Evolutionary conservation across 176 grass and related monocot species (phyloP).

Genomic region (Eremochloa ophiuroides): DNA sequence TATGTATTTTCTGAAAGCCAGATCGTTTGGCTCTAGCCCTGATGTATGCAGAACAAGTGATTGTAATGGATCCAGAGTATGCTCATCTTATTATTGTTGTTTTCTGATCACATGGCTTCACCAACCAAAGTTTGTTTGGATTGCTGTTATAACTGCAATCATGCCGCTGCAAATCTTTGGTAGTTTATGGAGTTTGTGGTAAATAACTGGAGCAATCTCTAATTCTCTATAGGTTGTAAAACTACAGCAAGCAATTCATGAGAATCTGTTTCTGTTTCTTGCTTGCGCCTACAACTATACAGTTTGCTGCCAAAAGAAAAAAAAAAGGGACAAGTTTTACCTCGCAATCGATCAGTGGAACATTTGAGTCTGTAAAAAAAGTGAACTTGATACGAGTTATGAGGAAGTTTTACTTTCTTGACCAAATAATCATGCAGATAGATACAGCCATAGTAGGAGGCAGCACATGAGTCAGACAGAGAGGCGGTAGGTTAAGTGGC

Average conservation of each 20-base stretch:
- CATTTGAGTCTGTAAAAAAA: neutral
- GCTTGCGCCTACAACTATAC: neutral
- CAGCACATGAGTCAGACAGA: conserved; percentile 13
- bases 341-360: neutral
- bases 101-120: conserved; percentile 4
- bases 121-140: neutral
- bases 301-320: neutral
- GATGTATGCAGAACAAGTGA: conserved; percentile 37
- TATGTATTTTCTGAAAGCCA: neutral
- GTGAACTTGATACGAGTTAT: neutral
- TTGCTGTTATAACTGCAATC: neutral
- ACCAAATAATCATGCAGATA: neutral
- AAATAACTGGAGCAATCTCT: neutral
- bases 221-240: neutral
- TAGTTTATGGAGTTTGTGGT: neutral
- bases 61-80: conserved; percentile 40
- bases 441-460: neutral
- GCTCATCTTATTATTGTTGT: neutral
- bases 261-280: neutral
- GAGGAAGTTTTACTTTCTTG: neutral
- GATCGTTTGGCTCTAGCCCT: conserved; percentile 21
- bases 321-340: neutral
- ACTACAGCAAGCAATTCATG: neutral
- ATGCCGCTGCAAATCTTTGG: neutral
- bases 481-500: conserved; percentile 28